These are phyloP conservation scores for Dimargaris cristalligena DNA, from an alignment of 192 early-diverging fungal species.

Conservation along the genomic window DNA sequence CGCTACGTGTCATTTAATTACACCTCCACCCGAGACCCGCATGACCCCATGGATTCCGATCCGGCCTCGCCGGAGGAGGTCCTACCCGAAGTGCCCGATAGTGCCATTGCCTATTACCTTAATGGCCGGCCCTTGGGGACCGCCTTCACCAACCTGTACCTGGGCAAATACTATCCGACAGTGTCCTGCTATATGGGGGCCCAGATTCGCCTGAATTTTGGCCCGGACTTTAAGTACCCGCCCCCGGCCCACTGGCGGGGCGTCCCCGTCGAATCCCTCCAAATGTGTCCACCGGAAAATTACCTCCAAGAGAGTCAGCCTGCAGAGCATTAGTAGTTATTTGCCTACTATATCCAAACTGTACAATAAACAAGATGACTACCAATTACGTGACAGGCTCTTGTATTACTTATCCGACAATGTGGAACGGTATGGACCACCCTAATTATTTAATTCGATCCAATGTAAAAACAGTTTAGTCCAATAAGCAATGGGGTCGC, in stretches of 20 bases:
- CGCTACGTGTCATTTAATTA: constrained; percentile 26
- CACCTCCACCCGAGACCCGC: constrained; percentile 14
- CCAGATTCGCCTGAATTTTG: constrained; percentile 46
- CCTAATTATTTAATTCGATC: too few species aligned
- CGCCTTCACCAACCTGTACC: constrained; percentile 42
- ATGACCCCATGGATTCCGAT: neutral
- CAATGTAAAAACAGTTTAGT: too few species aligned
- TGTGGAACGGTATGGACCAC: too few species aligned
- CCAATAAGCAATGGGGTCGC: too few species aligned
- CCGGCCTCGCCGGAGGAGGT: neutral
- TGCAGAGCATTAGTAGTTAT: too few species aligned
- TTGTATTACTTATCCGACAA: too few species aligned
- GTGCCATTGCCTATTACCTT: constrained; percentile 45
- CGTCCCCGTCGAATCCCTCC: neutral
- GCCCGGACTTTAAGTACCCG: constrained; percentile 43
- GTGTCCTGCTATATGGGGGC: constrained; percentile 49
- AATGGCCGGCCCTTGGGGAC: constrained; percentile 48
- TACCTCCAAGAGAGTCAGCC: constrained; percentile 3
- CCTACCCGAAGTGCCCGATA: constrained; percentile 27
- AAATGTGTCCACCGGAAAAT: neutral
- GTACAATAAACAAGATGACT: too few species aligned
- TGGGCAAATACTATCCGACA: constrained; percentile 64
- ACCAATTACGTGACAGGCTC: too few species aligned
- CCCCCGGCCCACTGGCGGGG: constrained; percentile 29
- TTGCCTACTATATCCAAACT: too few species aligned